A percentile compares a stretch with the other conserved stretches of the same genome.
phyloP scores from a whole-genome alignment of 2,329 filamentous ascomycete genomes.

The Colletotrichum magnum region DNA sequence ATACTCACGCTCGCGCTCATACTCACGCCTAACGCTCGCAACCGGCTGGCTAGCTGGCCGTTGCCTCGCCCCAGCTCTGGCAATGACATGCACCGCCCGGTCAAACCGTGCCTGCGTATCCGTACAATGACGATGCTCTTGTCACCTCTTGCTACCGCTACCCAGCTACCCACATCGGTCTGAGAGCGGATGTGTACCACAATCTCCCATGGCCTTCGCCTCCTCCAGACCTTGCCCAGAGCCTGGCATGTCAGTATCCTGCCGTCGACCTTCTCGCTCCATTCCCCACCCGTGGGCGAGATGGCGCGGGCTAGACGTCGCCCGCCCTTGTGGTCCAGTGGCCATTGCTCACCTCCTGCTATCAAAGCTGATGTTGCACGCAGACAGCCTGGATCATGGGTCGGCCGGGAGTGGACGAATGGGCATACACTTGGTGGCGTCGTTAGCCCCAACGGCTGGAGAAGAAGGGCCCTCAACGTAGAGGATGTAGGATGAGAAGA shows the following conservation, averaged over 20 bases:
- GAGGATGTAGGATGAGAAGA: not conserved
- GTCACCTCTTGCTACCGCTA: slow-evolving; percentile 11
- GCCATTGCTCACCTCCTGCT: slow-evolving; percentile 21
- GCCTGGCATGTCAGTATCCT: slow-evolving; percentile 27
- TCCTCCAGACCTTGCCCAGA: slow-evolving; percentile 12
- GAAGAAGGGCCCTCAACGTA: slow-evolving; percentile 1
- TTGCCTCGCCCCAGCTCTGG: slow-evolving; percentile 20
- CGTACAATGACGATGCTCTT: slow-evolving; percentile 8
- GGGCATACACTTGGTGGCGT: slow-evolving; percentile 24
- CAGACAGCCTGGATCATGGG: slow-evolving; percentile 38
- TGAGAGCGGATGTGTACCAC: slow-evolving; percentile 33
- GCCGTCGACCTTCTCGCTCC: slow-evolving; percentile 13
- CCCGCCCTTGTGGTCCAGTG: slow-evolving; percentile 19
- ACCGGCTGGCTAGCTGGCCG: slow-evolving; percentile 27
- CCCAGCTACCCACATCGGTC: slow-evolving; percentile 16
- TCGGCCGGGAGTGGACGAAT: slow-evolving; percentile 19
- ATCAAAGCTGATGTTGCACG: slow-evolving; percentile 32
- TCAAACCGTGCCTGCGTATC: slow-evolving; percentile 25
- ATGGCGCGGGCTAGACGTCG: slow-evolving; percentile 3
- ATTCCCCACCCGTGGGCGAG: slow-evolving; percentile 10
- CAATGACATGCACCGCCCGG: slow-evolving; percentile 31
- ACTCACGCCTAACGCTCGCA: not conserved
- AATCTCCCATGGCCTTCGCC: slow-evolving; percentile 11
- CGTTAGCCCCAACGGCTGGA: slow-evolving; percentile 26
- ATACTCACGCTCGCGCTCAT: not conserved